Evolutionary conservation across 2,329 filamentous ascomycete genomes (phyloP).

Genomic region (Madurella mycetomatis): DNA sequence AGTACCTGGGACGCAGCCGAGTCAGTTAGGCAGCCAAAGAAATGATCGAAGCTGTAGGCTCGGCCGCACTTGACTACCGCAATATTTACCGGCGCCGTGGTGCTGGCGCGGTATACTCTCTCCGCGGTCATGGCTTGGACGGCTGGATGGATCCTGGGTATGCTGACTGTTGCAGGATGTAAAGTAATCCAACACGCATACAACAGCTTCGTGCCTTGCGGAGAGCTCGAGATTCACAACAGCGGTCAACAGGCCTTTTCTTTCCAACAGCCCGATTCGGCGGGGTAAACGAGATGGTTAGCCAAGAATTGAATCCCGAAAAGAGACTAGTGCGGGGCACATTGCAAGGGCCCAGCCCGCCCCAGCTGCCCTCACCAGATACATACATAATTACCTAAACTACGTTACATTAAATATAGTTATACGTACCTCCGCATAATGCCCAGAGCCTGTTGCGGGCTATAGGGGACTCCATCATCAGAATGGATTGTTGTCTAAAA

Average conservation of each 20-base stretch:
- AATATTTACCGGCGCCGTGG: slow-evolving; percentile 96
- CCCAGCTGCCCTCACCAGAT: background rate
- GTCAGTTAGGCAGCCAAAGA: background rate
- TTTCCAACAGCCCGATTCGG: slow-evolving; percentile 1
- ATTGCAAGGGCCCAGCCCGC: background rate
- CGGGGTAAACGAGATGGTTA: slow-evolving; percentile 2
- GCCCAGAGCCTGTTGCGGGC: no score
- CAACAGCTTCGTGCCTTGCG: background rate
- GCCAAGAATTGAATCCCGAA: background rate
- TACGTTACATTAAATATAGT: no score
- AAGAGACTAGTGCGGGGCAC: slow-evolving; percentile 5
- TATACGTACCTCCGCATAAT: no score
- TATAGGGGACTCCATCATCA: no score
- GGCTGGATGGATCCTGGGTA: background rate
- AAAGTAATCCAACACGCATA: background rate
- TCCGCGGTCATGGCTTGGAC: slow-evolving; percentile 25
- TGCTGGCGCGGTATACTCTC: slow-evolving; percentile 82
- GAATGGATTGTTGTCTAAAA: no score
- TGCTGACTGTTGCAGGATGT: background rate
- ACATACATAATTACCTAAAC: no score
- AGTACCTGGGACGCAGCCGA: slow-evolving; percentile 52
- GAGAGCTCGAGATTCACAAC: background rate
- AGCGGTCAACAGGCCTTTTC: background rate
- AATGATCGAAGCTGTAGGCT: slow-evolving; percentile 4
- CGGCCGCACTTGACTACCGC: slow-evolving; percentile 80